Percentiles rank a stretch among this genome's conserved stretches.
These are phyloP conservation scores for Xerocomus brunneocitrinus DNA, from an alignment of 768 basidiomycete species.

Conservation along the genomic window DNA sequence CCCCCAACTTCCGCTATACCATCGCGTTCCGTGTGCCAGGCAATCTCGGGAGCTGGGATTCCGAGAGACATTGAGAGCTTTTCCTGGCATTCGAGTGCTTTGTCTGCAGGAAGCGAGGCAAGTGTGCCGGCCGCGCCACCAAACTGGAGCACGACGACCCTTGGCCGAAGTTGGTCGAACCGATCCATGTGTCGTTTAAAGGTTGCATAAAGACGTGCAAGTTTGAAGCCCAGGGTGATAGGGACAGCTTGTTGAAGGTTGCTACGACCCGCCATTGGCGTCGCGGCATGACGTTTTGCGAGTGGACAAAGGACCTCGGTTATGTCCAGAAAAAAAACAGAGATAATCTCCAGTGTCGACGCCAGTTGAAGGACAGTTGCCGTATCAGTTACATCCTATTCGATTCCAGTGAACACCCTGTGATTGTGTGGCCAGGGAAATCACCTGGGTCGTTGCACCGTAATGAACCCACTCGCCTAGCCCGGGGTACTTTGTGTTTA, in stretches of 20 bases:
- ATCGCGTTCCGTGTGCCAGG: conserved; percentile 42
- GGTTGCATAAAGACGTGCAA: conserved; percentile 41
- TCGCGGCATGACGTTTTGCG: conserved; percentile 31
- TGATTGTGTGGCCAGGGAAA: neutral
- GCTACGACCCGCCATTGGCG: conserved; percentile 44
- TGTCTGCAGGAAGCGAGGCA: conserved; percentile 38
- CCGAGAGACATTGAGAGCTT: conserved; percentile 17
- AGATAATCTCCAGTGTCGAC: conserved; percentile 28
- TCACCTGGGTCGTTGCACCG: conserved; percentile 46
- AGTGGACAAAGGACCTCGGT: conserved; percentile 27
- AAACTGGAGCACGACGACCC: conserved; percentile 41
- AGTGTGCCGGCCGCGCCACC: conserved; percentile 45
- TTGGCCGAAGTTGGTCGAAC: conserved; percentile 33
- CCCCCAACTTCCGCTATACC: conserved; percentile 40
- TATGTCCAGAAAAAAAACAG: conserved; percentile 26
- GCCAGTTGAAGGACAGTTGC: conserved; percentile 39
- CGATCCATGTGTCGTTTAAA: conserved; percentile 39
- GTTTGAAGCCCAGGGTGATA: conserved; percentile 45
- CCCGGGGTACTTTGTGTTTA: conserved; percentile 31
- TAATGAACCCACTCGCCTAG: conserved; percentile 47
- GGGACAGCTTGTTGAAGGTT: conserved; percentile 45
- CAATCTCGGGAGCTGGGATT: conserved; percentile 24
- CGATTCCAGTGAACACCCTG: neutral
- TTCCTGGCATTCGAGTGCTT: conserved; percentile 26
- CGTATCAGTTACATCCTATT: conserved; percentile 46